Evolutionary conservation across 1,284 basidiomycete genomes (phyloP).

Genomic region (Agaricales sp.): DNA sequence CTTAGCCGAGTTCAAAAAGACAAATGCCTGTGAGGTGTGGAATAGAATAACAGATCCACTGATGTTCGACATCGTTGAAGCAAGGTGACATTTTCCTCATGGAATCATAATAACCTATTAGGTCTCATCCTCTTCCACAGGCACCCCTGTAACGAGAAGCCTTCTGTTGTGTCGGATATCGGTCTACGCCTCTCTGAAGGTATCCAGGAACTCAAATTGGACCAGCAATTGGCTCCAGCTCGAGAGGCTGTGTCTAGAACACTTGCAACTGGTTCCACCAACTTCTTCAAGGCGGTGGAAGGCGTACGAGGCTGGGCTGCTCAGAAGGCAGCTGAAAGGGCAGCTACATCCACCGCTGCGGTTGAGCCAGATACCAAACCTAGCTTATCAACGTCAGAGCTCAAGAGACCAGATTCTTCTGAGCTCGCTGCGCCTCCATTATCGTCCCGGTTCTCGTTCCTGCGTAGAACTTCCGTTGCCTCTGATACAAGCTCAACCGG

Average conservation of each 20-base stretch:
- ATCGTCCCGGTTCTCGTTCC: neutral
- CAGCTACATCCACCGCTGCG: neutral
- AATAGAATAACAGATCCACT: slow-evolving; percentile 78
- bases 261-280: slow-evolving; percentile 64
- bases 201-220: slow-evolving; percentile 82
- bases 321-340: neutral
- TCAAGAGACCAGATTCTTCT: too few relatives aligned
- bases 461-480: neutral
- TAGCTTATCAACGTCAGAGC: too few relatives aligned
- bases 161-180: slow-evolving; percentile 82
- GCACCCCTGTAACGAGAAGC: slow-evolving; percentile 84
- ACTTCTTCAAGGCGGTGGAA: slow-evolving; percentile 80
- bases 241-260: slow-evolving; percentile 78
- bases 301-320: slow-evolving; percentile 67
- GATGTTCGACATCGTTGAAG: slow-evolving; percentile 88
- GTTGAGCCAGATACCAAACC: too few relatives aligned
- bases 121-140: slow-evolving; percentile 21
- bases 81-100: slow-evolving; percentile 41
- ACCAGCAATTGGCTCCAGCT: slow-evolving; percentile 83
- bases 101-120: neutral
- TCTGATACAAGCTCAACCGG: neutral
- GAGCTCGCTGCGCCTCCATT: neutral
- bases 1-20: slow-evolving; percentile 76
- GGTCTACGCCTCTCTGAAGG: slow-evolving; percentile 83
- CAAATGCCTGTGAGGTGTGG: slow-evolving; percentile 83